Conservation (phyloP, 148 eudicot species). For the Nepenthes mirabilis region DNA sequence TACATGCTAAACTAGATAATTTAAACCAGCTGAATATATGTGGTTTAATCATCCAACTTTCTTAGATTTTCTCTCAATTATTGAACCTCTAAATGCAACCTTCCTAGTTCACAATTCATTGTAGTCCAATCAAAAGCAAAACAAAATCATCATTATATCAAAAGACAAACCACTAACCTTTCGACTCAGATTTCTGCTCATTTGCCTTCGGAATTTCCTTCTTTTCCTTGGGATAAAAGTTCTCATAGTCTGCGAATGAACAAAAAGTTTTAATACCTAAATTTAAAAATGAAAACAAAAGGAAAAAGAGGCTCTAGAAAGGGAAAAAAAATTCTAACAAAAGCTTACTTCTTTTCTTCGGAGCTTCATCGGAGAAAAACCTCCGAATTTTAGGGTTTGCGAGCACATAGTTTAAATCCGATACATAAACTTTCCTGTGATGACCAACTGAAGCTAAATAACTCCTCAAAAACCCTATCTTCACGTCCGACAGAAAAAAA, state of each 20-base stretch:
- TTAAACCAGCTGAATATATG: too few species aligned
- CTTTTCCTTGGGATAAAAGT: slow-evolving; percentile 67
- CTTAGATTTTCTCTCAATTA: too few species aligned
- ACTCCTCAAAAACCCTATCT: slow-evolving; percentile 51
- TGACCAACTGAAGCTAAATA: slow-evolving; percentile 53
- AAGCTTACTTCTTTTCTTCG: slow-evolving; percentile 58
- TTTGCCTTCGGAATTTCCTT: slow-evolving; percentile 71
- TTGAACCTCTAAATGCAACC: too few species aligned
- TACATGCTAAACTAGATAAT: too few species aligned
- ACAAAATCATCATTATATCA: too few species aligned
- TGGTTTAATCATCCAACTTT: too few species aligned
- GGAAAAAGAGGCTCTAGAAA: not conserved
- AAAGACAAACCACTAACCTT: not conserved
- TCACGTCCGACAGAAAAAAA: slow-evolving; percentile 19
- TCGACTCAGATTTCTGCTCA: slow-evolving; percentile 32
- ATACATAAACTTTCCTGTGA: slow-evolving; percentile 22
- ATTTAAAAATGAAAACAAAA: not conserved
- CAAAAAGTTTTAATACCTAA: not conserved
- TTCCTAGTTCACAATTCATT: too few species aligned
- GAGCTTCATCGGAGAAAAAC: slow-evolving; percentile 59
- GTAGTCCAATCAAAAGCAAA: too few species aligned
- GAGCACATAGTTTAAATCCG: slow-evolving; percentile 29
- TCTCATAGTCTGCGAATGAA: slow-evolving; percentile 51
- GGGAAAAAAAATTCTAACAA: slow-evolving; percentile 2
- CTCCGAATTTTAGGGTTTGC: slow-evolving; percentile 44